These are phyloP conservation scores for Aspergillus tamarii DNA, from an alignment of 2,329 filamentous ascomycete species.

Conservation along the genomic window DNA sequence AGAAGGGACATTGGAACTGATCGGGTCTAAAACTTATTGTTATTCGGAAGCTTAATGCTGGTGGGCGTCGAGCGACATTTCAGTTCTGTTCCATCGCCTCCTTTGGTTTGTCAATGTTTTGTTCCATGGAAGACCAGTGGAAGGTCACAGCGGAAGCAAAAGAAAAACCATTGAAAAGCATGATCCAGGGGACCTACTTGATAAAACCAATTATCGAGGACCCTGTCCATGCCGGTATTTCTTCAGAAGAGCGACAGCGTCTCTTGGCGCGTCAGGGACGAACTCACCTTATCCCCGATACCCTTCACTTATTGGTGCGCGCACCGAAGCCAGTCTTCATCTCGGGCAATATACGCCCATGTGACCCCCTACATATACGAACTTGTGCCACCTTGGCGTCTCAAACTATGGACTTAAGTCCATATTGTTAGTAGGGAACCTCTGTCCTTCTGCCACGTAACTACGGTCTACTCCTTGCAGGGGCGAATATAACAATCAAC, in stretches of 20 bases:
- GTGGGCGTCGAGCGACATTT: too few relatives aligned
- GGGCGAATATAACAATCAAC: neutral
- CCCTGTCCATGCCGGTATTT: too few relatives aligned
- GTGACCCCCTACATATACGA: neutral
- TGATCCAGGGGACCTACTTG: neutral
- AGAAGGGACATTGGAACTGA: too few relatives aligned
- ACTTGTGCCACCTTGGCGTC: neutral
- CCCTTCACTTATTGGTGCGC: neutral
- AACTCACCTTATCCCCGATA: neutral
- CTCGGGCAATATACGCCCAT: neutral
- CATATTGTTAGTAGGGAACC: neutral
- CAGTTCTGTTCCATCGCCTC: rapidly evolving
- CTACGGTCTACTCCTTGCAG: too few relatives aligned
- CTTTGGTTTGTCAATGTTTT: too few relatives aligned
- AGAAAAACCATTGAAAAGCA: neutral
- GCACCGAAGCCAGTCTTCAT: neutral
- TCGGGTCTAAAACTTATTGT: too few relatives aligned
- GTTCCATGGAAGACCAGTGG: too few relatives aligned
- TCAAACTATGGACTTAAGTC: neutral
- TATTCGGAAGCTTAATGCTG: too few relatives aligned
- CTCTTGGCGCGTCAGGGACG: neutral
- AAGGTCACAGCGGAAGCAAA: neutral
- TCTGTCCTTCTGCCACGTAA: neutral
- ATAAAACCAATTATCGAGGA: too few relatives aligned
- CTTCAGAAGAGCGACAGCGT: neutral